Percentiles rank a stretch among this genome's conserved stretches.
These are phyloP conservation scores for Tricholoma terreum DNA, from an alignment of 768 basidiomycete species.

Conservation along the genomic window DNA sequence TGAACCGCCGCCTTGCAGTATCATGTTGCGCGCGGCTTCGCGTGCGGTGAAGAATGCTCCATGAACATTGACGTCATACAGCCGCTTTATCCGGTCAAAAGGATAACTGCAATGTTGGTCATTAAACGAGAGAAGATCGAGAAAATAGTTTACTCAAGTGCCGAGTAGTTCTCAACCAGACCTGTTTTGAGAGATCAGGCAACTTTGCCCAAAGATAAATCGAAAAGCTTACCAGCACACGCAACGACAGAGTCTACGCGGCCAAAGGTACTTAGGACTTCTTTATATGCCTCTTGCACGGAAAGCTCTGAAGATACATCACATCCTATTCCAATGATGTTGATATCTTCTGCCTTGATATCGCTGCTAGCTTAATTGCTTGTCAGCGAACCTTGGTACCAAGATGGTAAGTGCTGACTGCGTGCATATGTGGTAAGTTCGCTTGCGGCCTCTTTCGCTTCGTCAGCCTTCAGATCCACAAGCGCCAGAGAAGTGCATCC, in stretches of 20 bases:
- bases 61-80: conserved; percentile 93
- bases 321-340: conserved; percentile 75
- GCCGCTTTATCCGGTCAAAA: conserved; percentile 72
- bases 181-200: conserved; percentile 38
- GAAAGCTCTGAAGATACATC: conserved; percentile 83
- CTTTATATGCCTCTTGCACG: conserved; percentile 70
- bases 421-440: conserved; percentile 49
- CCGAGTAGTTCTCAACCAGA: conserved; percentile 85
- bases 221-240: conserved; percentile 63
- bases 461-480: conserved; percentile 73
- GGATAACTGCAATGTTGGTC: conserved; percentile 60
- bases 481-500: conserved; percentile 81
- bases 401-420: conserved; percentile 26
- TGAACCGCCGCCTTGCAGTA: conserved; percentile 71
- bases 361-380: conserved; percentile 49
- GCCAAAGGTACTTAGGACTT: conserved; percentile 62
- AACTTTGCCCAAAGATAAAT: neutral
- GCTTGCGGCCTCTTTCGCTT: conserved; percentile 63
- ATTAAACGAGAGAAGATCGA: neutral
- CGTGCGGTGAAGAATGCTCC: conserved; percentile 95
- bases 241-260: conserved; percentile 82
- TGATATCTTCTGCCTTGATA: conserved; percentile 51
- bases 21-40: conserved; percentile 92
- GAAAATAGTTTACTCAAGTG: conserved; percentile 63
- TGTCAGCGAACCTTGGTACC: conserved; percentile 3